phyloP scores from a whole-genome alignment of 1,139 yeast species.

The Groenewaldozyma sp. region DNA sequence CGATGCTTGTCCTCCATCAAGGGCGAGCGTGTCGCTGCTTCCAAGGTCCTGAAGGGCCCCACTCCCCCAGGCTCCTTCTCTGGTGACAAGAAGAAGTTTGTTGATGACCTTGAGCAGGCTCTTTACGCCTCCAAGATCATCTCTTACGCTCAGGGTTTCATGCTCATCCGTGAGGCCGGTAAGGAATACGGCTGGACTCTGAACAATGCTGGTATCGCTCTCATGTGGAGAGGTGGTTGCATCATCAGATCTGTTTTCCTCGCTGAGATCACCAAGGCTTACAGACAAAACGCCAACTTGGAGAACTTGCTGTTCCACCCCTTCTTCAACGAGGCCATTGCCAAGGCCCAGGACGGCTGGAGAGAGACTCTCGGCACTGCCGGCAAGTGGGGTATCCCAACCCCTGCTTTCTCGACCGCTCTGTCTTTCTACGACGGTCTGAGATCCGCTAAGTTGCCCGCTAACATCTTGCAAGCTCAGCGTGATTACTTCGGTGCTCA shows the following conservation, averaged over 20 bases:
- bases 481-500: conserved; percentile 99
- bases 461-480: conserved; percentile 97
- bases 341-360: conserved; percentile 95
- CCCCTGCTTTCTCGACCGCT: conserved; percentile 97
- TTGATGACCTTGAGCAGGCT: conserved; percentile 96
- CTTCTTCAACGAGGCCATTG: conserved; percentile 85
- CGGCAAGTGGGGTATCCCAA: conserved; percentile 82
- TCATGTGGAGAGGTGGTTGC: conserved; percentile 99
- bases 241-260: conserved; percentile 97
- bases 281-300: conserved; percentile 84
- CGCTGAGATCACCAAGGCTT: conserved; percentile 94
- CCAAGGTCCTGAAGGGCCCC: conserved; percentile 75
- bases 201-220: conserved; percentile 96
- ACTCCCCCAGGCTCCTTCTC: conserved; percentile 41
- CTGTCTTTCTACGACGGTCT: conserved; percentile 97
- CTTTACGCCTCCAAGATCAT: conserved; percentile 97
- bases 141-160: conserved; percentile 98
- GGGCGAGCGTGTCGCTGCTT: conserved; percentile 81
- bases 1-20: conserved; percentile 93
- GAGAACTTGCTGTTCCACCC: conserved; percentile 94
- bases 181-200: conserved; percentile 94
- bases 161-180: conserved; percentile 98
- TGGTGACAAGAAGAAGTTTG: conserved; percentile 72
- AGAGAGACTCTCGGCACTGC: conserved; percentile 77
- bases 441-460: conserved; percentile 93